phyloP scores from a whole-genome alignment of 805 yeast genomes.

The Starmerella potacharoeniae region DNA sequence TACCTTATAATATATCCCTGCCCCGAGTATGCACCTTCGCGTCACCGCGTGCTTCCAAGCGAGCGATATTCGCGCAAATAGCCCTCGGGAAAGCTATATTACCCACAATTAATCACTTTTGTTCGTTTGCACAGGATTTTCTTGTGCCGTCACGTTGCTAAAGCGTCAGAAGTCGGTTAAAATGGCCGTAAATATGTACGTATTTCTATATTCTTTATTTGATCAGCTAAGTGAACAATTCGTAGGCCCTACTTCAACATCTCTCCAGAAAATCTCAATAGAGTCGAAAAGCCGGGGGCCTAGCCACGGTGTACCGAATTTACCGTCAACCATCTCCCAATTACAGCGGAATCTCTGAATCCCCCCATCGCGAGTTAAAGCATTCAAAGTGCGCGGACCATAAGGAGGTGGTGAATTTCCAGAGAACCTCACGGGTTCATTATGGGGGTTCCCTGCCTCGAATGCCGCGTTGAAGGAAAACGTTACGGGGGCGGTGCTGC shows the following conservation, averaged over 20 bases:
- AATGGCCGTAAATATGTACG: background rate
- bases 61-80: no score
- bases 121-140: no score
- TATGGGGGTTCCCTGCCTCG: background rate
- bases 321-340: conserved; percentile 19
- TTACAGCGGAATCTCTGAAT: conserved; percentile 3
- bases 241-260: background rate
- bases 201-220: background rate
- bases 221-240: no score
- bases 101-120: no score
- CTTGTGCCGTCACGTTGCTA: no score
- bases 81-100: no score
- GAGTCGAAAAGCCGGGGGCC: conserved; percentile 17
- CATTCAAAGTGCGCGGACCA: background rate
- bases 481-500: background rate
- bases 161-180: background rate
- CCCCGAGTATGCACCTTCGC: no score
- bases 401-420: background rate
- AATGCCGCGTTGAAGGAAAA: background rate
- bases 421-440: background rate
- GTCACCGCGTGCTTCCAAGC: no score
- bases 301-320: conserved; percentile 8
- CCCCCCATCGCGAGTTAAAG: background rate
- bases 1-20: no score
- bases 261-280: conserved; percentile 16